A percentile compares a stretch with the other conserved stretches of the same genome.
Evolutionary conservation across 306 rosid species (phyloP).

Genomic region (Fragaria ananassa): DNA sequence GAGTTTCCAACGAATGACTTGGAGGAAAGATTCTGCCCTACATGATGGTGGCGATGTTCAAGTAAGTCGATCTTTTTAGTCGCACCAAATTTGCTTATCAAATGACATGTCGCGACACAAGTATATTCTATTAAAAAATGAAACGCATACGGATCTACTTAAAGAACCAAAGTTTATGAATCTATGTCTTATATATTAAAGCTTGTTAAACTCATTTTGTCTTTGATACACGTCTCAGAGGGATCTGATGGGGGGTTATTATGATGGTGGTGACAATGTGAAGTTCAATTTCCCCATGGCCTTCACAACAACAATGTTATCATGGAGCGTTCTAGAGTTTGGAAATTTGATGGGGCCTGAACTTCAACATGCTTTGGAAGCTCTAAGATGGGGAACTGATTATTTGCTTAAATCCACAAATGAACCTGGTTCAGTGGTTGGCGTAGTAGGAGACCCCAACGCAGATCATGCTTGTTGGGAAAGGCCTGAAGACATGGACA

Average conservation of each 20-base stretch:
- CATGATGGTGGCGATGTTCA: constrained; percentile 2
- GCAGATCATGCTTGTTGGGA: constrained; percentile 53
- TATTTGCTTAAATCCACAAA: constrained; percentile 48
- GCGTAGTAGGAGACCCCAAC: constrained; percentile 48
- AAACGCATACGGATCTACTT: too few relatives aligned
- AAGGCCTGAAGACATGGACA: constrained; percentile 69
- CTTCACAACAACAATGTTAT: constrained; percentile 43
- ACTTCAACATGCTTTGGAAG: constrained; percentile 30
- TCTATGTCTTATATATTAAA: too few relatives aligned
- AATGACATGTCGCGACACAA: not conserved
- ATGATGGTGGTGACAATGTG: constrained; percentile 62
- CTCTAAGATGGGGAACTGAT: constrained; percentile 47
- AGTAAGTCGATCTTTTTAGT: not conserved
- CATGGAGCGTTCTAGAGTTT: constrained; percentile 57
- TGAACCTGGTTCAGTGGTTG: constrained; percentile 31
- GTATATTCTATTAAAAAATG: too few relatives aligned
- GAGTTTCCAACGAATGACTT: constrained; percentile 1
- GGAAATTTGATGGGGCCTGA: constrained; percentile 40
- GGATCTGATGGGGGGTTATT: constrained; percentile 56
- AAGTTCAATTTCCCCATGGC: constrained; percentile 65
- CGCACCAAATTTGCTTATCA: not conserved
- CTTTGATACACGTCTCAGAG: constrained; percentile 17
- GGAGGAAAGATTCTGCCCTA: constrained; percentile 21
- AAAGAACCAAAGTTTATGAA: too few relatives aligned
- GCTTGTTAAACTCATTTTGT: too few relatives aligned